Evolutionary conservation across 129 eudicot genomes (phyloP).

Genomic region (Helianthus tuberosus): DNA sequence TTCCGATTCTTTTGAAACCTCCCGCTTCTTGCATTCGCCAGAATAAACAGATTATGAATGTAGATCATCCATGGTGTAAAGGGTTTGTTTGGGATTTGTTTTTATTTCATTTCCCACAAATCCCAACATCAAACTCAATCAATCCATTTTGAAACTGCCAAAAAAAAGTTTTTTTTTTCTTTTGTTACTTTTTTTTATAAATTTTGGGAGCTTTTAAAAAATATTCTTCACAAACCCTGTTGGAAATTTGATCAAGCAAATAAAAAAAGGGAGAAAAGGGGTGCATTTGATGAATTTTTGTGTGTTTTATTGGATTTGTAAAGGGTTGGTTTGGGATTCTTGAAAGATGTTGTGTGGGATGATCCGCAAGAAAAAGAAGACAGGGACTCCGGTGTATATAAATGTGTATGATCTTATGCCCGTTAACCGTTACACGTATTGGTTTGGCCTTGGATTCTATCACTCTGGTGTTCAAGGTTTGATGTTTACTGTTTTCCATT

Average conservation of each 20-base stretch:
- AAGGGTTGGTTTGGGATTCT: slow-evolving; percentile 14
- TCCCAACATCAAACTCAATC: slow-evolving; percentile 30
- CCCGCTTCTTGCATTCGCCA: slow-evolving; percentile 22
- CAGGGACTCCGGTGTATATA: slow-evolving; percentile 75
- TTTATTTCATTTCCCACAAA: slow-evolving; percentile 27
- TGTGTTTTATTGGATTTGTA: slow-evolving; percentile 21
- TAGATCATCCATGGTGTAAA: slow-evolving; percentile 13
- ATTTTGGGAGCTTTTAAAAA: slow-evolving; percentile 16
- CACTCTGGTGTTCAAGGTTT: slow-evolving; percentile 94
- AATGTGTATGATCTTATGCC: slow-evolving; percentile 91
- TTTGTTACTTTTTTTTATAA: not conserved
- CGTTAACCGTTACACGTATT: slow-evolving; percentile 75
- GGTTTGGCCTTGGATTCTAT: slow-evolving; percentile 85
- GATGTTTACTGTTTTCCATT: slow-evolving; percentile 13
- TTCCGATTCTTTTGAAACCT: slow-evolving; percentile 48
- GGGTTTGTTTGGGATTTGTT: slow-evolving; percentile 40
- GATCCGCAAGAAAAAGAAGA: slow-evolving; percentile 56
- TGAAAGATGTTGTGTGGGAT: slow-evolving; percentile 67
- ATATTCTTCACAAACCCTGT: slow-evolving; percentile 10
- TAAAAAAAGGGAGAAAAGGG: not conserved
- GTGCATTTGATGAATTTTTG: slow-evolving; percentile 3
- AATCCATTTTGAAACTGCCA: slow-evolving; percentile 3
- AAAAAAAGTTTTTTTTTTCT: slow-evolving; percentile 7
- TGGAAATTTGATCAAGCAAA: not conserved
- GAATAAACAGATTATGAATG: slow-evolving; percentile 24